Percentiles rank a stretch among this genome's conserved stretches.
Conservation (phyloP, 202 grass and related monocot genomes). For the Elaeis oleifera region DNA sequence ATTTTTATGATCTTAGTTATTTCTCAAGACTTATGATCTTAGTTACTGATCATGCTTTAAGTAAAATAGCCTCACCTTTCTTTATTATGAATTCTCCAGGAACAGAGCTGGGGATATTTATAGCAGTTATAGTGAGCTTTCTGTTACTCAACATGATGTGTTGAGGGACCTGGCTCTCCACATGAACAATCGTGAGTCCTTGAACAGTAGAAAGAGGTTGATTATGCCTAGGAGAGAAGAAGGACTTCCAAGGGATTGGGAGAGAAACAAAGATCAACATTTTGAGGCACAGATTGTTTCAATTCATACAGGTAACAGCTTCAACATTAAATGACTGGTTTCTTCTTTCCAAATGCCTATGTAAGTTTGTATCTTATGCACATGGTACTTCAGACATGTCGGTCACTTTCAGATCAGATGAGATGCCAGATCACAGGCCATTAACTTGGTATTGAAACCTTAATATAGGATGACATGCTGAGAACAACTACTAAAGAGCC, state of each 20-base stretch:
- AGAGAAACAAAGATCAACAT: conserved; percentile 50
- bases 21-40: not conserved
- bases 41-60: conserved; percentile 9
- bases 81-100: conserved; percentile 34
- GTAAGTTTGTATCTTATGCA: not conserved
- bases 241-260: conserved; percentile 66
- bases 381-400: too few relatives aligned
- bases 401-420: too few relatives aligned
- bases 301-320: conserved; percentile 75
- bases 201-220: conserved; percentile 45
- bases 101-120: conserved; percentile 93
- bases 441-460: too few relatives aligned
- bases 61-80: too few relatives aligned
- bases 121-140: conserved; percentile 76
- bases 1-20: not conserved
- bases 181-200: conserved; percentile 46
- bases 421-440: too few relatives aligned
- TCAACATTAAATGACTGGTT: too few relatives aligned
- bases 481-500: too few relatives aligned
- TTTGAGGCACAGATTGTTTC: conserved; percentile 97
- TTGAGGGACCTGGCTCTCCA: conserved; percentile 90
- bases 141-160: conserved; percentile 85
- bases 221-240: conserved; percentile 91
- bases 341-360: conserved; percentile 13
- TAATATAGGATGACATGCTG: too few relatives aligned